These are phyloP conservation scores for Eucalyptus albens DNA, from an alignment of 345 rosid genomes.

Conservation along the genomic window DNA sequence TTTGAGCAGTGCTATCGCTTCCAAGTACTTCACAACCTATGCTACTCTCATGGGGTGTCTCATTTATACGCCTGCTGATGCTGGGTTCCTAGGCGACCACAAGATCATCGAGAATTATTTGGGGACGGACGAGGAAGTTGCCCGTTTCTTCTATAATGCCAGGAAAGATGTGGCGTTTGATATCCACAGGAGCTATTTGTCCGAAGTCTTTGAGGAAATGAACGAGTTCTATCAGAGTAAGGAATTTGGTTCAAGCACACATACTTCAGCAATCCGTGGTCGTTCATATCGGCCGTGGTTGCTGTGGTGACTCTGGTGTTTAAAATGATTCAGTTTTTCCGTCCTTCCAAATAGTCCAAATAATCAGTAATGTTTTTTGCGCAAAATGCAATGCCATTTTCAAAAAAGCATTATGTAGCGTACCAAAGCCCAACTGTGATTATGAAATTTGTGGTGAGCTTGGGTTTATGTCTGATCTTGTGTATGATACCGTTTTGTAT, in stretches of 20 bases:
- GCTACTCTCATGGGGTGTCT: conserved; percentile 40
- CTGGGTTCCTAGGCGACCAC: conserved; percentile 21
- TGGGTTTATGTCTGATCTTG: not conserved
- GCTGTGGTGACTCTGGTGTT: conserved; percentile 28
- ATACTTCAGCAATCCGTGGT: conserved; percentile 18
- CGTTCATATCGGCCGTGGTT: conserved; percentile 12
- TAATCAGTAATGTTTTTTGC: not conserved
- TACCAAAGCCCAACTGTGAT: not conserved
- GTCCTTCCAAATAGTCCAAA: conserved; percentile 11
- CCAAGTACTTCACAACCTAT: conserved; percentile 36
- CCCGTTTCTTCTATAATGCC: too few relatives aligned
- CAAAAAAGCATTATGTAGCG: not conserved
- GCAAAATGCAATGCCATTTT: not conserved
- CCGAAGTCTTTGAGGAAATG: conserved; percentile 25
- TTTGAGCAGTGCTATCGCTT: conserved; percentile 36
- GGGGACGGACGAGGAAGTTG: too few relatives aligned
- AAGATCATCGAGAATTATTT: too few relatives aligned
- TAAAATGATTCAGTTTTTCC: conserved; percentile 26
- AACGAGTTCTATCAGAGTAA: conserved; percentile 26
- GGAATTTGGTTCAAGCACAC: conserved; percentile 40
- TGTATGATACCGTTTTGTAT: not conserved
- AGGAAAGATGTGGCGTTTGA: too few relatives aligned
- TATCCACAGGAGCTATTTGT: too few relatives aligned
- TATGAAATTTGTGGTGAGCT: not conserved
- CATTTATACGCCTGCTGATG: conserved; percentile 25